Conservation (phyloP, 2,329 filamentous ascomycete species). For the Anthostomella pinea region DNA sequence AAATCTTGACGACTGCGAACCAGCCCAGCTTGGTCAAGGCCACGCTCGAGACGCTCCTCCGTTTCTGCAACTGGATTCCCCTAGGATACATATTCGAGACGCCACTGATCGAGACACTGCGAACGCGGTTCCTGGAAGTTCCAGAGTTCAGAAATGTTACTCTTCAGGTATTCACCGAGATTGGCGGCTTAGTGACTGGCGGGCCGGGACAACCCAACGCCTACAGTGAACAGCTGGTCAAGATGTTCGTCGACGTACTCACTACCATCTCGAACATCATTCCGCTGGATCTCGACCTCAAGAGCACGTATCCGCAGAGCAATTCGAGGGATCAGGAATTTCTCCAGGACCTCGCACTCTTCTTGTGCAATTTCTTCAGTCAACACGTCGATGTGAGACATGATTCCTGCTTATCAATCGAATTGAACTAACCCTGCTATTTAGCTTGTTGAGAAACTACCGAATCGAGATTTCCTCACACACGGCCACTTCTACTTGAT, state of each 20-base stretch:
- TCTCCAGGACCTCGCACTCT: slow-evolving; percentile 92
- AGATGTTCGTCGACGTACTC: slow-evolving; percentile 97
- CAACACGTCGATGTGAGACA: slow-evolving; percentile 82
- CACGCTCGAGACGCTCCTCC: slow-evolving; percentile 91
- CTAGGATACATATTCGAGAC: slow-evolving; percentile 99
- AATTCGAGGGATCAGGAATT: slow-evolving; percentile 96
- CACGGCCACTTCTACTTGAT: slow-evolving; percentile 98
- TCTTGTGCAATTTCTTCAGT: slow-evolving; percentile 95
- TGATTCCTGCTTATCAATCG: too few relatives aligned
- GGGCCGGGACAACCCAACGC: slow-evolving; percentile 62
- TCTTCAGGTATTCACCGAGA: slow-evolving; percentile 94
- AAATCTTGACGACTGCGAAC: slow-evolving; percentile 87
- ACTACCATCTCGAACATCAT: slow-evolving; percentile 93
- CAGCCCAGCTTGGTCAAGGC: slow-evolving; percentile 89
- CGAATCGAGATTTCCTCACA: slow-evolving; percentile 89
- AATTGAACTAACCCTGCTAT: slow-evolving; percentile 17
- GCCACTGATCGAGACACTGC: slow-evolving; percentile 87
- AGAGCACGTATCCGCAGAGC: slow-evolving; percentile 85
- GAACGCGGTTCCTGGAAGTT: slow-evolving; percentile 86
- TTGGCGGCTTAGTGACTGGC: slow-evolving; percentile 87
- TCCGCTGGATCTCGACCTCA: slow-evolving; percentile 83
- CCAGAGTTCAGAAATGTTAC: slow-evolving; percentile 97
- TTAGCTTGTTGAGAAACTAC: slow-evolving; percentile 89
- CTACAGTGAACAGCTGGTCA: slow-evolving; percentile 92
- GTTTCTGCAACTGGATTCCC: slow-evolving; percentile 99